A percentile compares a stretch with the other conserved stretches of the same genome.
Evolutionary conservation across 345 rosid species (phyloP).

Genomic region (Gynandropsis gynandra): DNA sequence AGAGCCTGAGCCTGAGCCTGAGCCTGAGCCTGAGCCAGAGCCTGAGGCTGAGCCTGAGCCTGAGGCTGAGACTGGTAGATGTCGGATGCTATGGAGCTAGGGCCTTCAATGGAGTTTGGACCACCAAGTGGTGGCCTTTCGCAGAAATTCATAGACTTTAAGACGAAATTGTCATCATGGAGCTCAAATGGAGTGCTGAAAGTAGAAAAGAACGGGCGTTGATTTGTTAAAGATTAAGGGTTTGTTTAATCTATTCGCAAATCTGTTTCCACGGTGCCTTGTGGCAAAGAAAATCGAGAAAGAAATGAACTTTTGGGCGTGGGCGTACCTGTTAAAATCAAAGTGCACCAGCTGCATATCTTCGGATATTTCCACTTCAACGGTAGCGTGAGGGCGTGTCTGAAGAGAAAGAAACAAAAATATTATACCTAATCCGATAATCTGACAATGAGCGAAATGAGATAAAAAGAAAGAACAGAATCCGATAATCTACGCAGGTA

Average conservation of each 20-base stretch:
- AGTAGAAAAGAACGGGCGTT: constrained; percentile 1
- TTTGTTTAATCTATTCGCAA: not conserved
- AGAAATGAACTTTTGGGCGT: not conserved
- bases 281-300: constrained; percentile 1
- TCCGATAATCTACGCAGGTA: too few species aligned
- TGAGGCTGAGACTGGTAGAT: constrained; percentile 22
- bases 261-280: not conserved
- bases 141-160: constrained; percentile 88
- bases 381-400: constrained; percentile 99
- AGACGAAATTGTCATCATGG: constrained; percentile 92
- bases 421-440: not conserved
- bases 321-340: constrained; percentile 82
- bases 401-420: constrained; percentile 18
- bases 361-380: constrained; percentile 99
- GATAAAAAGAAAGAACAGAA: not conserved
- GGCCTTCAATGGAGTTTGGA: constrained; percentile 42
- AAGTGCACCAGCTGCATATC: constrained; percentile 99
- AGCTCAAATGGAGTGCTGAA: constrained; percentile 99
- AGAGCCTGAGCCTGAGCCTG: constrained; percentile 58
- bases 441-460: not conserved
- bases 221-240: not conserved
- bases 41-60: constrained; percentile 19
- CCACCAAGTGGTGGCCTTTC: constrained; percentile 40
- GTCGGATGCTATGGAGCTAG: constrained; percentile 41
- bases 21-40: too few species aligned